Evolutionary conservation across 2,329 filamentous ascomycete species (phyloP).

Genomic region (Immersiporthe knoxdaviesiana): DNA sequence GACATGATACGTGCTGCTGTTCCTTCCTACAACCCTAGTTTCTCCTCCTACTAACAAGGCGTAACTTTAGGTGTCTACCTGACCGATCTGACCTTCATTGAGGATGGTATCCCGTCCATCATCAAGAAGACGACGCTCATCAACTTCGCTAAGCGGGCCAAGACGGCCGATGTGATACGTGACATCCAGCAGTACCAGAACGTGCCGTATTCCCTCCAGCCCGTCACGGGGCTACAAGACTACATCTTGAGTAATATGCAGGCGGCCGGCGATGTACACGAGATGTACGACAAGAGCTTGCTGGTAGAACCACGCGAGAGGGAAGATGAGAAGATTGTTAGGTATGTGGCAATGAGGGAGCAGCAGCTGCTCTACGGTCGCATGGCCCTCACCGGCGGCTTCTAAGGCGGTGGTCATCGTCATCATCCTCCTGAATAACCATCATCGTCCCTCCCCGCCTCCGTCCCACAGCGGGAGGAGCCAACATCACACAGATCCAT

Average conservation of each 20-base stretch:
- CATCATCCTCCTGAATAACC: no score
- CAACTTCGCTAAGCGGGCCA: conserved; percentile 97
- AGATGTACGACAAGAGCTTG: conserved; percentile 99
- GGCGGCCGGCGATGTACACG: conserved; percentile 91
- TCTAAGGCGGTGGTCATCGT: conserved; percentile 19
- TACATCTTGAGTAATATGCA: conserved; percentile 98
- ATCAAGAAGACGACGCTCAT: conserved; percentile 97
- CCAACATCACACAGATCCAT: conserved; percentile 19
- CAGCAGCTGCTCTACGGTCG: conserved; percentile 33
- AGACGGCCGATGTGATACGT: conserved; percentile 96
- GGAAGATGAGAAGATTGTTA: conserved; percentile 99
- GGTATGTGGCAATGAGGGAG: conserved; percentile 62
- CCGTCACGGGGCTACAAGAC: conserved; percentile 90
- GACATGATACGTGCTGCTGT: not conserved
- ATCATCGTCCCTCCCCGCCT: not conserved
- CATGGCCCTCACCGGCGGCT: conserved; percentile 26
- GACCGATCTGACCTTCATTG: conserved; percentile 97
- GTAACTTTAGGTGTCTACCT: conserved; percentile 86
- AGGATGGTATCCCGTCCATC: conserved; percentile 94
- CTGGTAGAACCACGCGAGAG: conserved; percentile 91
- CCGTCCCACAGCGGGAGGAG: not conserved
- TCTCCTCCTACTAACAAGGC: conserved; percentile 28
- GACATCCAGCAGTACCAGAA: conserved; percentile 99
- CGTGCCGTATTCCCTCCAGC: conserved; percentile 88
- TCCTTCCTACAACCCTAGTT: not conserved